These are phyloP conservation scores for Russula brevipes DNA, from an alignment of 768 basidiomycete genomes.

Conservation along the genomic window DNA sequence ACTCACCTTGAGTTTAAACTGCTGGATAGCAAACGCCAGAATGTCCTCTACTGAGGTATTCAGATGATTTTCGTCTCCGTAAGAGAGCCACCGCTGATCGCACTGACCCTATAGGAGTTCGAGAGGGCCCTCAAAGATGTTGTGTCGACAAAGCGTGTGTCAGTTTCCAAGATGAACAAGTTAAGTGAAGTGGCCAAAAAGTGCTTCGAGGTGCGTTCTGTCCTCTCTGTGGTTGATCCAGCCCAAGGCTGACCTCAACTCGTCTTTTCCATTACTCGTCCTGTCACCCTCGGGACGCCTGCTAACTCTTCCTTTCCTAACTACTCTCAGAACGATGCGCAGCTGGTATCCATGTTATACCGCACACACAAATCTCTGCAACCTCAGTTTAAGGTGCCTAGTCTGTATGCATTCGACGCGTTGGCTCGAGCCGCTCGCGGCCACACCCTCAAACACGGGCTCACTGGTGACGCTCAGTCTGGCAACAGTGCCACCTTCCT, in stretches of 20 bases:
- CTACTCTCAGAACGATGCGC: constrained; percentile 68
- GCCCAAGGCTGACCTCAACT: not conserved
- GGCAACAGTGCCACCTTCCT: constrained; percentile 82
- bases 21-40: constrained; percentile 2
- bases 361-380: constrained; percentile 80
- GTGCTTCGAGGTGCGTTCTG: constrained; percentile 60
- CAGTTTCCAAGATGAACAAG: constrained; percentile 76
- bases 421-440: constrained; percentile 77
- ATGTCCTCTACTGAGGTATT: constrained; percentile 29
- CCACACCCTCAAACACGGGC: constrained; percentile 58
- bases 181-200: constrained; percentile 74
- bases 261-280: constrained; percentile 6
- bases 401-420: constrained; percentile 92
- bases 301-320: not conserved
- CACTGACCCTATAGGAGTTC: constrained; percentile 53
- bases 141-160: constrained; percentile 77
- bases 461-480: constrained; percentile 51
- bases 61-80: not conserved
- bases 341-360: constrained; percentile 83
- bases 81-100: not conserved
- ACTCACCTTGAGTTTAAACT: not conserved
- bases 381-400: constrained; percentile 66
- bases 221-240: not conserved
- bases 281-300: not conserved
- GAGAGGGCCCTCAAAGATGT: constrained; percentile 76